phyloP scores from a whole-genome alignment of 169 alveolate genomes.

The Cryptosporidium sp. region DNA sequence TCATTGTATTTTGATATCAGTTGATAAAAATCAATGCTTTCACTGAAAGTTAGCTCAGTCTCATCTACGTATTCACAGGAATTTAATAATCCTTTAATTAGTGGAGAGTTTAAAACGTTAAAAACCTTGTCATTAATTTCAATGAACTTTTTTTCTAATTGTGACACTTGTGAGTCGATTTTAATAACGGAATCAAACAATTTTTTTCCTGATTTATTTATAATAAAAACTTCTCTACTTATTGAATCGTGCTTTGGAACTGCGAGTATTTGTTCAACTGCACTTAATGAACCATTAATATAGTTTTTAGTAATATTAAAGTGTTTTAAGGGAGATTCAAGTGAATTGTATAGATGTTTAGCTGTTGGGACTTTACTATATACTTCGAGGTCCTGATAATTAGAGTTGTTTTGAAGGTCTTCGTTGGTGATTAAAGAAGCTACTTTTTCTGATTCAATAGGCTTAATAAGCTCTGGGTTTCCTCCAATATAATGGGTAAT shows the following conservation, averaged over 20 bases:
- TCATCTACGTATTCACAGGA: background rate
- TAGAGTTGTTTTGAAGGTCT: background rate
- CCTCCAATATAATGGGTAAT: slow-evolving; percentile 55
- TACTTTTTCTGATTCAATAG: background rate
- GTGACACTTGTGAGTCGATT: slow-evolving; percentile 11
- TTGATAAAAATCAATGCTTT: background rate
- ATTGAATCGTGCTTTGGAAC: background rate
- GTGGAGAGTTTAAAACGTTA: background rate
- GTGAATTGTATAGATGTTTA: too few species aligned
- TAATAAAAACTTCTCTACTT: background rate
- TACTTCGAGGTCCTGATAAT: background rate
- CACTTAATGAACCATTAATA: background rate
- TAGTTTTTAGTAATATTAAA: too few species aligned
- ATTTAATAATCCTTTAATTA: background rate
- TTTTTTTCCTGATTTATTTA: slow-evolving; percentile 10
- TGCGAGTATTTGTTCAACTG: background rate
- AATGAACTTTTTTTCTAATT: slow-evolving; percentile 1
- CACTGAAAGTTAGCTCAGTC: background rate
- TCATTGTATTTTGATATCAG: background rate
- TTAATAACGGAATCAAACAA: slow-evolving; percentile 12
- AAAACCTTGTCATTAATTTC: background rate
- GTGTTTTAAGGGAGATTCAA: background rate
- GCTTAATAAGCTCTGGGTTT: background rate
- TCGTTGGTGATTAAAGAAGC: background rate
- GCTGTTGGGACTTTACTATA: background rate